Conservation (phyloP, 345 rosid genomes). For the Boechera divaricarpa region DNA sequence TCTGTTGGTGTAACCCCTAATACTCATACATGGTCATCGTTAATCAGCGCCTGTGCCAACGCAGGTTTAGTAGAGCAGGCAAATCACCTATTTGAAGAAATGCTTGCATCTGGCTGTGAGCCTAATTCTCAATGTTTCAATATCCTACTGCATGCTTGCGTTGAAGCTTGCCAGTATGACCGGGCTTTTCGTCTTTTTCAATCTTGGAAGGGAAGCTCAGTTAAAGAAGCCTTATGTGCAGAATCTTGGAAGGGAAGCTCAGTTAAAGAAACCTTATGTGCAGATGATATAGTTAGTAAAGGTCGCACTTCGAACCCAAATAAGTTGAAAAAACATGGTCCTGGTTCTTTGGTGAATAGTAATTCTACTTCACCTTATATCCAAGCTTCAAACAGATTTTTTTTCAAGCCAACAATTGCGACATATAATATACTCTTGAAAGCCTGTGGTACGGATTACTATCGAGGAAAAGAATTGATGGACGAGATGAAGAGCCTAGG, state of each 20-base stretch:
- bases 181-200: constrained; percentile 89
- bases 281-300: constrained; percentile 37
- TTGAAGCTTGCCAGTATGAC: constrained; percentile 86
- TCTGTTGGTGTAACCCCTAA: constrained; percentile 74
- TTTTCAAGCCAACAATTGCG: constrained; percentile 70
- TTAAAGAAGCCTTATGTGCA: constrained; percentile 43
- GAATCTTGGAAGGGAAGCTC: constrained; percentile 63
- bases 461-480: constrained; percentile 72
- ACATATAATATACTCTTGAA: constrained; percentile 83
- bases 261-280: constrained; percentile 38
- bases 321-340: constrained; percentile 23
- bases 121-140: constrained; percentile 90
- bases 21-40: constrained; percentile 82
- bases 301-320: constrained; percentile 30
- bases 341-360: constrained; percentile 38
- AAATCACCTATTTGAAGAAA: constrained; percentile 75
- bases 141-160: constrained; percentile 86
- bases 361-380: constrained; percentile 47
- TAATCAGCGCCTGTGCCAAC: constrained; percentile 92
- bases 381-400: constrained; percentile 53
- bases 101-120: constrained; percentile 81
- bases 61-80: constrained; percentile 89
- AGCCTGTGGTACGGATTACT: constrained; percentile 81
- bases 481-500: constrained; percentile 82
- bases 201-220: constrained; percentile 61